Evolutionary conservation across 371 early-diverging fungal species (phyloP), one percentile per base, ranked within the genome.

Genomic region (Actinomucor elegans): DNA sequence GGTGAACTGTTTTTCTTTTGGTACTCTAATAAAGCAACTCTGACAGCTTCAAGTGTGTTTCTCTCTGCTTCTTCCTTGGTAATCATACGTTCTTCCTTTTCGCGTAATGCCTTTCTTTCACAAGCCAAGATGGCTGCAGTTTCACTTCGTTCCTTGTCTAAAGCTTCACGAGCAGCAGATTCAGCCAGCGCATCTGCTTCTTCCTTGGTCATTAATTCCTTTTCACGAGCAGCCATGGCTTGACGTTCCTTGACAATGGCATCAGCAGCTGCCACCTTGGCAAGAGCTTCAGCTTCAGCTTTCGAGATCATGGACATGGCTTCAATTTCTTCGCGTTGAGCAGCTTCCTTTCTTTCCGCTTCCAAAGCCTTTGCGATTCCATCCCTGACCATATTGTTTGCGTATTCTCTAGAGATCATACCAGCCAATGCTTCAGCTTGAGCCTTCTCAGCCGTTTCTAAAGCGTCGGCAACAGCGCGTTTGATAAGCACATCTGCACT

Each of bases 201-300:
- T 51, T 66, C 67, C n/a, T 55, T 57, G 3, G 52, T 52, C 24
- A 62, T 37, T n/a, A 61, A 38, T 18, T 62, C 58, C 14, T 49
- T 41, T 50, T 59, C 57, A 32, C 60, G 60, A 20, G 61, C 66
- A 34, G 53, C 66, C 27, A 41, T 48, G 10, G 61, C 60, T 41
- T 63, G 57, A 32, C 66, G 66, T 46, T 65, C 66, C 29, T 65
- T 59, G 21, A 59, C 57, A 31, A 65, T 59, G 7, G 66, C 66
- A 42, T 65, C 66, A 6, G 60, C 66, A 12, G 57, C 66, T 5
- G 60, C 60, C 10, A 59, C 53, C 43, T 65, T 60, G 5, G 60
- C 61, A 10, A 65, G 17, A 3, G 57, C 57, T 23, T 57, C 60
- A 0, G 66, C 60, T 17, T 65, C 66, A 5, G 49, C 57, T 34